Evolutionary conservation across 139 green algal genomes (phyloP), one percentile per base, ranked within the genome.

Genomic region (Mesostigma viride): DNA sequence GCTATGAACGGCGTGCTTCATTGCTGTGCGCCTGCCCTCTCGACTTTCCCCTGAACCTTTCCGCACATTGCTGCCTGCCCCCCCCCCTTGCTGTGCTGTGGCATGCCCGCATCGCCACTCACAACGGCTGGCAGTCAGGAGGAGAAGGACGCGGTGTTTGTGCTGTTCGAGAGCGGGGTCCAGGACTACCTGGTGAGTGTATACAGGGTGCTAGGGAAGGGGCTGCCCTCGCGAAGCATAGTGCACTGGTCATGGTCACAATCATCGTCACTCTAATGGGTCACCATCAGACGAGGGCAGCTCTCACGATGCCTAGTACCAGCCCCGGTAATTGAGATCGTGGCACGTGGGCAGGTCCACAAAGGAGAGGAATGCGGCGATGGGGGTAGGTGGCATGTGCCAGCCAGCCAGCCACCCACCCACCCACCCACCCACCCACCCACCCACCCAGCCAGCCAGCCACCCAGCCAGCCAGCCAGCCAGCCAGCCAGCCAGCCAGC

Each of bases 161-260:
- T 26, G 17, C 47, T 74, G 2, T 74, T 40, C n/a, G 31, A 74
- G 68, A 27, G 68, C 20, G 45, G 33, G 30, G 62, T 74, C 27
- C 28, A 72, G 26, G 68, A 74, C 31, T 74, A 74, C 61, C 32
- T 74, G 65, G 65, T 71, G 30, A 70, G 64, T 70, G 44, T 53
- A 11, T 53, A 11, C 11, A 17, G 44, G 14, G 27, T 63, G 56
- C 20, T 11, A 34, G 27, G 56, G 17, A 22, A 63, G 26, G 56
- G 56, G 14, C 17, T 31, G 56, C 27, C n/a, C n/a, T n/a, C n/a
- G n/a, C n/a, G n/a, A n/a, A n/a, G n/a, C n/a, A n/a, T n/a, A n/a
- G n/a, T n/a, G n/a, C n/a, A n/a, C n/a, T n/a, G n/a, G n/a, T n/a
- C n/a, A n/a, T n/a, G n/a, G n/a, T n/a, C n/a, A n/a, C n/a, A n/a